Evolutionary conservation across 306 rosid species (phyloP).

Genomic region (Sesbania bispinosa): DNA sequence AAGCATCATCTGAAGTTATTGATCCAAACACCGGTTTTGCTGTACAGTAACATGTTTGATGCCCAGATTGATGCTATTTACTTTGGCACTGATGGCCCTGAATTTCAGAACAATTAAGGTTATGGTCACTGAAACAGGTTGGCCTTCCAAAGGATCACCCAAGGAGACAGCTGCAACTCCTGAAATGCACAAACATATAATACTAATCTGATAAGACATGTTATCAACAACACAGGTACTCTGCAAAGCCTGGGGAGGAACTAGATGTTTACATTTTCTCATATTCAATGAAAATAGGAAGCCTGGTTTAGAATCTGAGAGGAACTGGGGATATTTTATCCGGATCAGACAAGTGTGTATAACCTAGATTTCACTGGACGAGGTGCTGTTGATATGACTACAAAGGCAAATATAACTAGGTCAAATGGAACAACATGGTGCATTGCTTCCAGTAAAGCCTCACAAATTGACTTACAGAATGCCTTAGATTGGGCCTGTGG

Average conservation of each 20-base stretch:
- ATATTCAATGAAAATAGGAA: slow-evolving; percentile 81
- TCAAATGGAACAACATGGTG: slow-evolving; percentile 84
- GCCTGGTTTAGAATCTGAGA: slow-evolving; percentile 94
- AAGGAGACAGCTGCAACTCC: slow-evolving; percentile 88
- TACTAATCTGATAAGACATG: slow-evolving; percentile 45
- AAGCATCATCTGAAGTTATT: slow-evolving; percentile 86
- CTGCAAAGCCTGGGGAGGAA: slow-evolving; percentile 48
- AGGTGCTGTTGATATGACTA: slow-evolving; percentile 54
- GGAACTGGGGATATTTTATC: slow-evolving; percentile 98
- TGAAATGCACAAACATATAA: slow-evolving; percentile 75
- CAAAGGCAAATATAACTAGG: slow-evolving; percentile 45
- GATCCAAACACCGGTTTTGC: slow-evolving; percentile 95
- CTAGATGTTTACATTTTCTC: slow-evolving; percentile 45
- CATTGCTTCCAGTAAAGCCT: slow-evolving; percentile 84
- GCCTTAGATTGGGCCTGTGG: slow-evolving; percentile 99
- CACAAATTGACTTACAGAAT: slow-evolving; percentile 80
- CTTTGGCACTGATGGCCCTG: slow-evolving; percentile 79
- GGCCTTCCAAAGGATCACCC: slow-evolving; percentile 97
- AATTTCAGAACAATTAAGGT: slow-evolving; percentile 84
- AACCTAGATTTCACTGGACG: slow-evolving; percentile 84
- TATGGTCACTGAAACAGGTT: slow-evolving; percentile 95
- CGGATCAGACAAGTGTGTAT: slow-evolving; percentile 90
- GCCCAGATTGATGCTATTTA: slow-evolving; percentile 96
- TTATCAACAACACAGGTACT: slow-evolving; percentile 43
- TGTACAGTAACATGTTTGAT: slow-evolving; percentile 95